Evolutionary conservation across 192 early-diverging fungal species (phyloP), one percentile per base, ranked within the genome.

Genomic region (Coemansia sp.): DNA sequence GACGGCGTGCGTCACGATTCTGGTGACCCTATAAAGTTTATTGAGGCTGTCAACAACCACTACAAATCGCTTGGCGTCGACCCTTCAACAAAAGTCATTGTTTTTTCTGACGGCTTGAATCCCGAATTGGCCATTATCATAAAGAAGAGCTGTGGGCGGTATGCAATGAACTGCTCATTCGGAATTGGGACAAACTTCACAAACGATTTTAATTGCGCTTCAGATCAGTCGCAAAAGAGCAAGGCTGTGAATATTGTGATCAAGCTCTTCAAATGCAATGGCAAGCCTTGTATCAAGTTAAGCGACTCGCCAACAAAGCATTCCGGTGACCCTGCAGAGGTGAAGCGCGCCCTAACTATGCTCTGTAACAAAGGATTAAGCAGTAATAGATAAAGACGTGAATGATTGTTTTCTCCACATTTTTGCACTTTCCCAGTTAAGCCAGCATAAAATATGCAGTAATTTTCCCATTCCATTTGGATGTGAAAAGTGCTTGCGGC

Each of bases 171-270:
- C 41, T 85, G 83, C 21, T 69, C 76, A 1, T 92, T 92, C 74
- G 91, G 91, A 0, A 91, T 92, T 41, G 91, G 91, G 15, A 92
- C 91, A 0, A 77, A 87, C 59, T 87, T 92, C 40, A 92, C 91
- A 6, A 92, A 92, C 61, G 91, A 92, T 65, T 92, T 84, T 70
- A 53, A 38, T 8, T 71, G 72, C 32, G 60, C 58, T 0, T 81
- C 69, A 3, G 61, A 84, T 54, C 65, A 76, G 12, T 48, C 60
- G 0, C 5, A 38, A 16, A 56, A 70, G 60, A 82, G 84, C 68
- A 77, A 75, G 23, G 82, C 91, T 0, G 73, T 89, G 69, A 90
- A 91, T 60, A 91, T 93, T 62, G 91, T 92, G 5, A 90, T 93
- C 73, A 93, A 93, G 60, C 67, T 93, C 58, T 77, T 84, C 56